A percentile compares a stretch with the other conserved stretches of the same genome.
These are phyloP conservation scores for Agaricus sinodeliciosus DNA, from an alignment of 768 basidiomycete species.

Conservation along the genomic window DNA sequence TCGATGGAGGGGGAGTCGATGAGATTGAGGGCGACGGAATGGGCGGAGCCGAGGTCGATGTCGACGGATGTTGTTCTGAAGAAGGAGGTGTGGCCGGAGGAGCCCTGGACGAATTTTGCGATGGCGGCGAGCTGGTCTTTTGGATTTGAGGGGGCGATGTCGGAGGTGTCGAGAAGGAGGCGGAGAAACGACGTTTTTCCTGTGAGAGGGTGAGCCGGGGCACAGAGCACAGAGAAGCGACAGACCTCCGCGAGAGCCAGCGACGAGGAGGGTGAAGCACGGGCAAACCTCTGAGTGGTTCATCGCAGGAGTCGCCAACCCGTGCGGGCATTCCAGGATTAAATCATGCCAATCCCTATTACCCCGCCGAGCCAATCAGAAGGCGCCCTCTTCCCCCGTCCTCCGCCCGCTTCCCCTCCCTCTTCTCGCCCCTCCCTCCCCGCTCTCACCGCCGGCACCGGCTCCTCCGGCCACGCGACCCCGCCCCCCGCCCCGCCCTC, in stretches of 20 bases:
- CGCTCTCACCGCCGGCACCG: background rate
- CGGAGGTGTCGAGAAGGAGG: conserved; percentile 76
- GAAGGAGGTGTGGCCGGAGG: conserved; percentile 63
- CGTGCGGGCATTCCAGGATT: conserved; percentile 62
- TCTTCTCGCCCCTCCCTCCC: background rate
- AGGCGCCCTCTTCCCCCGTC: conserved; percentile 29
- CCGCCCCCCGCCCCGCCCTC: background rate
- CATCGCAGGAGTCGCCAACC: conserved; percentile 48
- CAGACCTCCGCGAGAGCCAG: conserved; percentile 67
- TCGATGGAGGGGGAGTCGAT: conserved; percentile 82
- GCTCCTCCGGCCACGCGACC: background rate
- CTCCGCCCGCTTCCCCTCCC: background rate
- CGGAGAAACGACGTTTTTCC: conserved; percentile 86
- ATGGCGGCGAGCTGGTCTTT: conserved; percentile 76
- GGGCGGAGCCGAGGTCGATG: conserved; percentile 52
- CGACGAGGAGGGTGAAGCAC: conserved; percentile 69
- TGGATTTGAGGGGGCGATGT: conserved; percentile 52
- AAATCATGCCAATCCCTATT: conserved; percentile 41
- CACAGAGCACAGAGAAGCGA: conserved; percentile 15
- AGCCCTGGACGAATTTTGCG: conserved; percentile 78
- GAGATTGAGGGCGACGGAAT: conserved; percentile 57
- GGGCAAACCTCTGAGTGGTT: conserved; percentile 49
- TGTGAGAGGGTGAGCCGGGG: conserved; percentile 19
- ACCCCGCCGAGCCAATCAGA: conserved; percentile 66
- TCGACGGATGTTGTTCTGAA: conserved; percentile 67